Evolutionary conservation across 2,329 filamentous ascomycete genomes (phyloP).

Genomic region (Aspergillus texensis): DNA sequence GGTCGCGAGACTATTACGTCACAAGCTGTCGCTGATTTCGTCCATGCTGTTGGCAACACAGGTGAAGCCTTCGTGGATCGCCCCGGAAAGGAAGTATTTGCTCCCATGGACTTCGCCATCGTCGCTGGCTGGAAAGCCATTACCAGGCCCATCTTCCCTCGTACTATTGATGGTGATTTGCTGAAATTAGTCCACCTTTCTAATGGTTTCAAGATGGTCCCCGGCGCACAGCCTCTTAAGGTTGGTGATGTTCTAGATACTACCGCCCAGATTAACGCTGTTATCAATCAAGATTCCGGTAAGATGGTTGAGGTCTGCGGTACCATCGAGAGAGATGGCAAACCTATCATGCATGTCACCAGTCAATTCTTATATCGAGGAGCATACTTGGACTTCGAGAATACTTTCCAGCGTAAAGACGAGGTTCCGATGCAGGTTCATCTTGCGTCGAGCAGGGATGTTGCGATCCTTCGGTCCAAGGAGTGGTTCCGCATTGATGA

Average conservation of each 20-base stretch:
- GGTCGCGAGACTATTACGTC: conserved; percentile 83
- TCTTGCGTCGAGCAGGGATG: conserved; percentile 82
- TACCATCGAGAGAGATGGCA: conserved; percentile 81
- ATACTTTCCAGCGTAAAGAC: conserved; percentile 97
- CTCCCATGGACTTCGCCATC: conserved; percentile 98
- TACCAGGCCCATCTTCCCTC: conserved; percentile 98
- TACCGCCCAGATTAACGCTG: conserved; percentile 92
- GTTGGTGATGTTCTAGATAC: conserved; percentile 93
- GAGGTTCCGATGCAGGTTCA: conserved; percentile 95
- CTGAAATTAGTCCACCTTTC: conserved; percentile 96
- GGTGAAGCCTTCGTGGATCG: conserved; percentile 96
- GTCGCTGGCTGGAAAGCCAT: conserved; percentile 99
- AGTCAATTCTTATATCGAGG: conserved; percentile 98
- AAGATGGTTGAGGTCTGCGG: conserved; percentile 99
- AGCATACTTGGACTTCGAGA: conserved; percentile 88
- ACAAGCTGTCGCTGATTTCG: conserved; percentile 95
- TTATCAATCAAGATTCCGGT: conserved; percentile 96
- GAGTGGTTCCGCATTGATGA: conserved; percentile 95
- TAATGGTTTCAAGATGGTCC: conserved; percentile 97
- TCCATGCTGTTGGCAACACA: conserved; percentile 97
- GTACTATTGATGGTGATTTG: conserved; percentile 92
- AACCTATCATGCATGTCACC: conserved; percentile 96
- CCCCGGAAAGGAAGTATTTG: conserved; percentile 89
- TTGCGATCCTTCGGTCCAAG: conserved; percentile 92
- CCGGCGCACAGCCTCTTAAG: conserved; percentile 90